Base-by-base conservation (phyloP, 2,329 filamentous ascomycete species). In the Chalaropsis ovoidea region DNA sequence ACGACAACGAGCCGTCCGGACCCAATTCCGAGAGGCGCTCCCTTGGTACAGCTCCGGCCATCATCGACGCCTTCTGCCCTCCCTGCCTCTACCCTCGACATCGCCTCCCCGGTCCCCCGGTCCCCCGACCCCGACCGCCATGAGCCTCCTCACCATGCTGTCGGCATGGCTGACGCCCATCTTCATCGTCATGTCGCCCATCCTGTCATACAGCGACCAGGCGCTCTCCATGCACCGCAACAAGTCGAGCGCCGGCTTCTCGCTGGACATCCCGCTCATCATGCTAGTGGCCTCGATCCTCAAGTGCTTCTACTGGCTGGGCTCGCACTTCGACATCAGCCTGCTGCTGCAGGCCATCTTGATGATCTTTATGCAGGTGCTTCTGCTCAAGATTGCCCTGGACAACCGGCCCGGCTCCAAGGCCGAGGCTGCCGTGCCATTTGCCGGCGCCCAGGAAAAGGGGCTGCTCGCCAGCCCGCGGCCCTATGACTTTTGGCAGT, bases 401-500 rank as follows among this genome's bases (percentile, higher is more conserved):
- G 85, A 88, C 71, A 78, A 87, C 74, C 82, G 86, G n/a, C 84
- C 84, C 22, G 73, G 77, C 7, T 80, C 63, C 85, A 83, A 74
- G 83, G 83, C 47, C 66, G 83, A 85, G 62, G 78, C 81, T 6
- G 78, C 80, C 2, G 69, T 78, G 24, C 88, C 89, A 13, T 91
- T 92, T 73, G 78, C 82, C 1, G 64, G 67, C 27, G 62, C 27
- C 71, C 6, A 72, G 72, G 67, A 70, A 71, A 65, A 65, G 49
- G 39, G 62, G 10, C 71, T 71, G n/a, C 58, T 61, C 62, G 74
- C 73, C 66, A 75, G 75, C 56, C 79, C 78, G 68, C 79, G 89
- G 27, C 89, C 89, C 0, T 92, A 86, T 72, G 82, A 85, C 71
- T 93, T 93, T 74, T 93, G 89, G 89, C 88, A 89, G 74, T 93